Base-by-base conservation (phyloP, 1,139 yeast genomes). In the Nematodospora anomalae region DNA sequence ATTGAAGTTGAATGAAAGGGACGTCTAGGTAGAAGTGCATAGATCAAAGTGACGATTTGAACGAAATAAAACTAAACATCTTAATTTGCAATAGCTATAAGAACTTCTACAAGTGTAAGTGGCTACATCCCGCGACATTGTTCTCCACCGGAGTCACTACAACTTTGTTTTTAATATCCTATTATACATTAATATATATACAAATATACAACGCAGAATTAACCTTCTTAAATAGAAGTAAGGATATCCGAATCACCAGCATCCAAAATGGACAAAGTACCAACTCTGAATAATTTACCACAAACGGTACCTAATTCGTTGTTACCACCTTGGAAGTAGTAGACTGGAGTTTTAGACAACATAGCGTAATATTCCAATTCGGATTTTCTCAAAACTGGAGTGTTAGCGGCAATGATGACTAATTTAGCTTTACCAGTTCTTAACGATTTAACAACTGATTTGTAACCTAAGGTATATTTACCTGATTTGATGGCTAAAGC, bases 221-320 rank as follows among this genome's bases (percentile, higher is more conserved):
- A 51, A 43, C 42, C 43, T 37, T 29, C 42, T 51, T 52, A 51
- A 44, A 70, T 58, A 52, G 79, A 64, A 57, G 85, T 65, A 65
- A 92, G 85, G 76, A 94, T 90, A 76, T 94, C 99, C 62, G 98
- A 92, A 81, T 94, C 99, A 90, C 99, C 99, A 63, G 96, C 97
- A 64, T 94, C 98, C 67, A 90, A 78, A 64, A 94, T 73, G 62
- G 97, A 80, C 67, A 92, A 78, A 64, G 90, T 92, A 79, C 97
- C 97, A 63, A 92, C 98, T 80, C 97, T 90, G 97, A 94, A 92
- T 68, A 92, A 89, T 79, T 87, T 90, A 89, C 99, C 99, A 76
- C 97, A 92, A 60, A 96, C 96, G 64, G 99, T 94, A 80, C 98
- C 97, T 68, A 92, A 88, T 79, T 90, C 97, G 78, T 90, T 90